phyloP scores from a whole-genome alignment of 768 basidiomycete genomes.

The Tremella fuciformis region DNA sequence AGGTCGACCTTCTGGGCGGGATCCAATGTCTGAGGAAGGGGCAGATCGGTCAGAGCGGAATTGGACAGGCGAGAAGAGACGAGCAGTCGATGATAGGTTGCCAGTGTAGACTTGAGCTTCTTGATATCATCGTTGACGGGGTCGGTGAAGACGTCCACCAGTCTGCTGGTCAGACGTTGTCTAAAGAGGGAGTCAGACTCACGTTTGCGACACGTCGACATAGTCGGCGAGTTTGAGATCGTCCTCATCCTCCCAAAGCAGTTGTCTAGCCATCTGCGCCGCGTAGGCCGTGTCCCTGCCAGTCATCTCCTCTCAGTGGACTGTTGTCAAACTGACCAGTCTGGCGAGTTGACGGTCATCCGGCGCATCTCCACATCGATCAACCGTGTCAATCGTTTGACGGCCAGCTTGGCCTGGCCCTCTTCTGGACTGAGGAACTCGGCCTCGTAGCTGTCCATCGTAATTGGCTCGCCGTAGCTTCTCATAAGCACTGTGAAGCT shows the following conservation, averaged over 20 bases:
- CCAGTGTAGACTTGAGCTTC: constrained; percentile 65
- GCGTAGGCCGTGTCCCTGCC: constrained; percentile 82
- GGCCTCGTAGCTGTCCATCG: constrained; percentile 67
- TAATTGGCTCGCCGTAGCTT: constrained; percentile 81
- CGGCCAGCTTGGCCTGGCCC: constrained; percentile 69
- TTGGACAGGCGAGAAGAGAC: constrained; percentile 79
- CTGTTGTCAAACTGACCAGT: constrained; percentile 61
- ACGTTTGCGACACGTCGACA: constrained; percentile 86
- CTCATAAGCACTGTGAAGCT: constrained; percentile 1
- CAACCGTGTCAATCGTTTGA: constrained; percentile 75
- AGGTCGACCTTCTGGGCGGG: constrained; percentile 70
- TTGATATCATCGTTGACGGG: constrained; percentile 63
- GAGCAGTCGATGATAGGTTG: constrained; percentile 84
- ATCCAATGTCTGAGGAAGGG: constrained; percentile 78
- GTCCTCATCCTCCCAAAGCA: constrained; percentile 83
- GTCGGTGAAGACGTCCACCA: constrained; percentile 82
- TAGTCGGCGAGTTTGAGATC: constrained; percentile 77
- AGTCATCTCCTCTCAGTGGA: not conserved
- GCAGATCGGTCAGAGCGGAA: constrained; percentile 74
- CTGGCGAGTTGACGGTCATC: constrained; percentile 83
- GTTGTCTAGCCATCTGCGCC: constrained; percentile 85
- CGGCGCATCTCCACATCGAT: constrained; percentile 70
- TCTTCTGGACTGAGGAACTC: constrained; percentile 72
- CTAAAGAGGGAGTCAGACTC: constrained; percentile 49
- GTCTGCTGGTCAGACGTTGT: constrained; percentile 55